Base-by-base conservation (phyloP, 2,329 filamentous ascomycete species). In the Cladophialophora immunda region DNA sequence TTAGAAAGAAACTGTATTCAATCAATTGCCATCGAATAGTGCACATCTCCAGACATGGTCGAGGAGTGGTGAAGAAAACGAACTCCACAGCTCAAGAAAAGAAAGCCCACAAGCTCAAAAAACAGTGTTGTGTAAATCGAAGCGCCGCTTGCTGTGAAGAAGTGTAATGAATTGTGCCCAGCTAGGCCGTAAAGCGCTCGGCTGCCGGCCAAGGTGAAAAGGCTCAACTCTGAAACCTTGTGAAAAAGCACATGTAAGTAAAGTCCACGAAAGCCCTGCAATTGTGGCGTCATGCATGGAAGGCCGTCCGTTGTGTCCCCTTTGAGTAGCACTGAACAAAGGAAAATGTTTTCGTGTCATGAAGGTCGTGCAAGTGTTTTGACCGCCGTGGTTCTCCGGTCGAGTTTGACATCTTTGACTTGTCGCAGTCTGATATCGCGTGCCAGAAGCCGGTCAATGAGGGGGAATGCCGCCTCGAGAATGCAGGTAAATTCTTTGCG, bases 301-400 rank as follows among this genome's bases (percentile, higher is more conserved):
- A 59, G 45, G 19, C 30, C 30, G 30, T 41, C 19, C 30, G 13
- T 58, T 22, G 32, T 41, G 32, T 38, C 34, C 25, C 41, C 29
- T 38, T 50, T 17, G 55, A 38, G 32, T 30, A 47, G 41, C 19
- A 53, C 25, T n/a, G 50, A 27, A 27, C 58, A 65, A 61, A 65
- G 45, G 52, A 65, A 47, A 61, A 17, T 52, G 47, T 27, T 59
- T 41, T 56, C 52, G 38, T 65, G 63, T 65, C 63, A 58, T 65
- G 25, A 65, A 52, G 30, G 60, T 65, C 63, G 57, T 65, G 36
- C 58, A 50, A 54, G 13, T 32, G 41, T 34, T 55, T 17, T 50
- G 45, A 50, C 45, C 19, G 22, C 9, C 13, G 9, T 15, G 17
- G 45, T 50, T 22, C 13, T 50, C 9, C 11, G 22, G 7, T 25